Conservation (phyloP, 2,329 filamentous ascomycete genomes). For the Diplodia corticola region DNA sequence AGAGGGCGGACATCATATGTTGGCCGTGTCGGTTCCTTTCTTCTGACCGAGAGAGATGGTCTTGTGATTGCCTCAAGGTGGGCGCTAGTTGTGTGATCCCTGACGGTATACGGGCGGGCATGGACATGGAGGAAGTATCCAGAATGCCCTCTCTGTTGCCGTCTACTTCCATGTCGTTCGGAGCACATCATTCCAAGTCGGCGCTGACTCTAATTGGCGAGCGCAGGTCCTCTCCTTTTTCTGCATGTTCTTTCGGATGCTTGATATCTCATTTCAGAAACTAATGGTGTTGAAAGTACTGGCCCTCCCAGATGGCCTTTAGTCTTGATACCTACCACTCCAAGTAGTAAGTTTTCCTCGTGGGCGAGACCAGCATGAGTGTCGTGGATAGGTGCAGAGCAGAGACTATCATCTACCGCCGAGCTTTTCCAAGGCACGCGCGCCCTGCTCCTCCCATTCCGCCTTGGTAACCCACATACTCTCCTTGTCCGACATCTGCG, state of each 20-base stretch:
- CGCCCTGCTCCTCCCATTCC: slow-evolving; percentile 94
- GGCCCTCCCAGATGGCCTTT: not conserved
- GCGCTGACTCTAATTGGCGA: not conserved
- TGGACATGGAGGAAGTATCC: not conserved
- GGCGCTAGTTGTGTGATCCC: not conserved
- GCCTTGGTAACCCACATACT: slow-evolving; percentile 98
- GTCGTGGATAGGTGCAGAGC: not conserved
- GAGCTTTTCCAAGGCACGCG: slow-evolving; percentile 83
- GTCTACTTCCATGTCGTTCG: not conserved
- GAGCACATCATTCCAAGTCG: not conserved
- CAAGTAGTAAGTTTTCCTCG: not conserved
- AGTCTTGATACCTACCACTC: slow-evolving; percentile 12
- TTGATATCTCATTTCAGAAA: slow-evolving; percentile 20
- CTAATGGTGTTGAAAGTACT: slow-evolving; percentile 1
- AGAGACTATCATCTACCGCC: slow-evolving; percentile 67
- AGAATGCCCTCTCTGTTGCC: not conserved
- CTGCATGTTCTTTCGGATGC: not conserved
- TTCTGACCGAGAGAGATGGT: not conserved
- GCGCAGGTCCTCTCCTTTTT: not conserved
- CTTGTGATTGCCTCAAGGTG: slow-evolving; percentile 2
- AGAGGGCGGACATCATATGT: not conserved
- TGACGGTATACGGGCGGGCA: not conserved
- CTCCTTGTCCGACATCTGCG: slow-evolving; percentile 91
- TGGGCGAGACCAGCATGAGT: not conserved
- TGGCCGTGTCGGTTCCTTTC: not conserved